Evolutionary conservation across 257 asterid genomes (phyloP).

Genomic region (Orobanche coerulescens): DNA sequence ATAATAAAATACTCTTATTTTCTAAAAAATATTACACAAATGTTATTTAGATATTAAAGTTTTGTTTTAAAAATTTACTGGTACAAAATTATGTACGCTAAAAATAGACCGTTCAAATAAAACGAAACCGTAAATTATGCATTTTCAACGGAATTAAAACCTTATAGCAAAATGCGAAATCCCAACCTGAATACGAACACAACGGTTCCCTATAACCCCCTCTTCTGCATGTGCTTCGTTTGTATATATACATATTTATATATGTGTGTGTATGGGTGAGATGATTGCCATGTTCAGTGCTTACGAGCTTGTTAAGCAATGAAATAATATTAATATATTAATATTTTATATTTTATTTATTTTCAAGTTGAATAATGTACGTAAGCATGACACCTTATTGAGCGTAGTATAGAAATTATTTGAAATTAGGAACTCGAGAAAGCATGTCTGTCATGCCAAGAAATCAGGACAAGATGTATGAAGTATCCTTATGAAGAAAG

Average conservation of each 20-base stretch:
- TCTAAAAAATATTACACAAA: too few species aligned
- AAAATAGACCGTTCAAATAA: too few species aligned
- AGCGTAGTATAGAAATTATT: background rate
- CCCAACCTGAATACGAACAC: too few species aligned
- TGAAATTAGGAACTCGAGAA: conserved; percentile 31
- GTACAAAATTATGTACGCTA: too few species aligned
- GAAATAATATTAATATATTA: conserved; percentile 30
- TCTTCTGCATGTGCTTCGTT: conserved; percentile 53
- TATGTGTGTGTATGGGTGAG: conserved; percentile 36
- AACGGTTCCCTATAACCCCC: conserved; percentile 7
- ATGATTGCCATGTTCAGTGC: conserved; percentile 56
- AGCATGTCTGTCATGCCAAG: conserved; percentile 24
- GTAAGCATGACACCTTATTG: conserved; percentile 31
- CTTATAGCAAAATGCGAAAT: too few species aligned
- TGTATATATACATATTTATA: conserved; percentile 24
- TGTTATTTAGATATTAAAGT: too few species aligned
- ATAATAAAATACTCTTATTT: too few species aligned
- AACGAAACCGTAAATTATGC: too few species aligned
- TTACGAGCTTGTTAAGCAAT: conserved; percentile 75
- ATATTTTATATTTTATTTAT: background rate
- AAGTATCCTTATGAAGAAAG: conserved; percentile 33
- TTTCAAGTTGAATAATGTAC: conserved; percentile 20
- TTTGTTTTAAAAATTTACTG: too few species aligned
- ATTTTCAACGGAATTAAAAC: too few species aligned
- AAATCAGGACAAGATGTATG: background rate